These are phyloP conservation scores for Ogataea chonburiensis DNA, from an alignment of 805 yeast genomes.

Conservation along the genomic window DNA sequence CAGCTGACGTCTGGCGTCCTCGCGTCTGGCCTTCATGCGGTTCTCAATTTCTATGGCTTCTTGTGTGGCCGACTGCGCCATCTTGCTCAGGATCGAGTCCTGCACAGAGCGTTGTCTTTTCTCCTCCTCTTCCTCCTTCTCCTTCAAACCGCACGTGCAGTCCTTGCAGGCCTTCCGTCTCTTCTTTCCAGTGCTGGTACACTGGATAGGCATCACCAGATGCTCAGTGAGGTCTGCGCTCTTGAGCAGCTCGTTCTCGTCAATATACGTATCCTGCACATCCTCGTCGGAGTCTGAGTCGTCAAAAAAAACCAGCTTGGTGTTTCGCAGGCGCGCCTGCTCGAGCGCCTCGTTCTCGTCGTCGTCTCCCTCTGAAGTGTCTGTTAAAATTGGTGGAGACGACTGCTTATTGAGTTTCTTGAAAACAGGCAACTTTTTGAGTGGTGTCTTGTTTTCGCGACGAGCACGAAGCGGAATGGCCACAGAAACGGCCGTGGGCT, in stretches of 20 bases:
- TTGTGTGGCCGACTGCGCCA: conserved; percentile 50
- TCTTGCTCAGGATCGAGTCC: conserved; percentile 42
- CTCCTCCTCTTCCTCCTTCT: conserved; percentile 70
- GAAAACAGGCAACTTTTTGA: conserved; percentile 31
- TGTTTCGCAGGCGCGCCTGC: conserved; percentile 42
- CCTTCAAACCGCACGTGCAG: conserved; percentile 96
- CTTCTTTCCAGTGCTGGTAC: conserved; percentile 48
- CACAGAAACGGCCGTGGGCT: conserved; percentile 39
- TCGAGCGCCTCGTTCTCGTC: conserved; percentile 38
- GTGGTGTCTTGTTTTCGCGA: conserved; percentile 8
- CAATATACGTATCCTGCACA: conserved; percentile 45
- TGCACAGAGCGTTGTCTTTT: conserved; percentile 43
- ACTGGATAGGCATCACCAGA: conserved; percentile 57
- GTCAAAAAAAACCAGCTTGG: conserved; percentile 56
- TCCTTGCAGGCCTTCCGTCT: conserved; percentile 96
- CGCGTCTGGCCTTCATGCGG: conserved; percentile 36
- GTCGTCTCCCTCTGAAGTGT: conserved; percentile 43
- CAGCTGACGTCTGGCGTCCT: conserved; percentile 21
- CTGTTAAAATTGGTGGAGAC: conserved; percentile 42
- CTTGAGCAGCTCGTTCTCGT: conserved; percentile 53
- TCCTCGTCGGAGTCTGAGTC: conserved; percentile 31
- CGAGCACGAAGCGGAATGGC: conserved; percentile 24
- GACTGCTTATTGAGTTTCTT: conserved; percentile 29
- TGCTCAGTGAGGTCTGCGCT: conserved; percentile 32
- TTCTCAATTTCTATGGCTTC: conserved; percentile 57